A percentile compares a stretch with the other conserved stretches of the same genome.
Evolutionary conservation across 2,329 filamentous ascomycete genomes (phyloP).

Genomic region (Xylariaceae sp.): DNA sequence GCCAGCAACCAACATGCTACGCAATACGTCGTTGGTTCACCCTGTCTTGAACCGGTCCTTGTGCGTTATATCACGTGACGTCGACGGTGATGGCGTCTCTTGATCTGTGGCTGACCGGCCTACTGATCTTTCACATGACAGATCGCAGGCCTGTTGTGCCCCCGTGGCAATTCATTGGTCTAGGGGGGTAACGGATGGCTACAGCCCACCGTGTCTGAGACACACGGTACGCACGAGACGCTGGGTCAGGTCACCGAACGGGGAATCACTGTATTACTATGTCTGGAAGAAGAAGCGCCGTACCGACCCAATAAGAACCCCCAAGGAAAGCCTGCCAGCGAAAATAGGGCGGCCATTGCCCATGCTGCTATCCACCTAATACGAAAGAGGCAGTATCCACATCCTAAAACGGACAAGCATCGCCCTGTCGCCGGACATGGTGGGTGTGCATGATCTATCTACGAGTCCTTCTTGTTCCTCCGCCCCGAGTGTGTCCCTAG

Average conservation of each 20-base stretch:
- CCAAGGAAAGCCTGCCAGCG: conserved; percentile 24
- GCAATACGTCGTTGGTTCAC: conserved; percentile 2
- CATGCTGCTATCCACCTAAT: conserved; percentile 28
- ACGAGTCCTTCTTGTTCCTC: conserved; percentile 26
- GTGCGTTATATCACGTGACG: conserved; percentile 39
- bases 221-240: conserved; percentile 24
- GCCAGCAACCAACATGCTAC: conserved; percentile 5
- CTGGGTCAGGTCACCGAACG: conserved; percentile 26
- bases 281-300: conserved; percentile 23
- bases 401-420: conserved; percentile 41
- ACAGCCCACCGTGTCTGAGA: conserved; percentile 30
- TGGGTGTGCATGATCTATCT: conserved; percentile 29
- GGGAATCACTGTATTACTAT: conserved; percentile 35
- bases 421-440: conserved; percentile 25
- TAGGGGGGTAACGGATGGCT: conserved; percentile 13
- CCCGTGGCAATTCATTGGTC: conserved; percentile 16
- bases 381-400: conserved; percentile 42
- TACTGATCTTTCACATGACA: conserved; percentile 22
- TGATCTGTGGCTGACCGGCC: conserved; percentile 23
- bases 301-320: conserved; percentile 28
- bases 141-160: conserved; percentile 22
- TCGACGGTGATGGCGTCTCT: conserved; percentile 25
- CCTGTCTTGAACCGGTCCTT: conserved; percentile 5
- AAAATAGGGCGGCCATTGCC: conserved; percentile 20
- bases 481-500: conserved; percentile 39